Evolutionary conservation across 768 basidiomycete species (phyloP), one percentile per base, ranked within the genome.

Genomic region (Termitomyces sp.): DNA sequence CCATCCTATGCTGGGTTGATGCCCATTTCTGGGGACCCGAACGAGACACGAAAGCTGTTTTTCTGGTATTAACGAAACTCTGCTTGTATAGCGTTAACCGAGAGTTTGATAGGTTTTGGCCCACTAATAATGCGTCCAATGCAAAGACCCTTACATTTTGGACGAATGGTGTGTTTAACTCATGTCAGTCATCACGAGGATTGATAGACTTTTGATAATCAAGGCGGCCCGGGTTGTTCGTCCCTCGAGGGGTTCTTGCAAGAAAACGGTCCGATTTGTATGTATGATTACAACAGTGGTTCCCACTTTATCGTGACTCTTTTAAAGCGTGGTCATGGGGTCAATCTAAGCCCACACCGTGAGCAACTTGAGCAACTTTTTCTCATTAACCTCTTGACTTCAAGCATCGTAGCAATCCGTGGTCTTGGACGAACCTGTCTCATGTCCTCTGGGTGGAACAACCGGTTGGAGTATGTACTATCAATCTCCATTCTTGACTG

Each of bases 391-490:
- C 10, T 42, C 17, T 42, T 38, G 17, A 54, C 11, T 48, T 17
- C 43, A 44, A 55, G 40, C 6, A 37, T 49, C 34, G 71, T 72
- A 77, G 72, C 3, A 88, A 87, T 58, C 76, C 80, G 26, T 79
- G 74, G 64, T 83, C 85, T 48, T 88, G 86, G 86, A 88, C 85
- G 0, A 87, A 86, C 58, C 71, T 88, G 6, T 82, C 84, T 14
- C 80, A 84, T 57, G 70, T 86, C 22, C 68, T 87, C 34, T 88
- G 78, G 74, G 79, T 88, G 11, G 87, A 88, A 55, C 87, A 88
- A 62, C 87, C 87, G 10, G 81, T 88, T 35, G 87, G 87, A 47
- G 74, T 74, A 66, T n/a, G 67, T 50, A 24, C 26, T 28, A 19
- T 14, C 8, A 5, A 34, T 52, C 2, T 9, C 40, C 30, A 43